Conservation (phyloP, 1,284 basidiomycete genomes). For the Trametes sp. region DNA sequence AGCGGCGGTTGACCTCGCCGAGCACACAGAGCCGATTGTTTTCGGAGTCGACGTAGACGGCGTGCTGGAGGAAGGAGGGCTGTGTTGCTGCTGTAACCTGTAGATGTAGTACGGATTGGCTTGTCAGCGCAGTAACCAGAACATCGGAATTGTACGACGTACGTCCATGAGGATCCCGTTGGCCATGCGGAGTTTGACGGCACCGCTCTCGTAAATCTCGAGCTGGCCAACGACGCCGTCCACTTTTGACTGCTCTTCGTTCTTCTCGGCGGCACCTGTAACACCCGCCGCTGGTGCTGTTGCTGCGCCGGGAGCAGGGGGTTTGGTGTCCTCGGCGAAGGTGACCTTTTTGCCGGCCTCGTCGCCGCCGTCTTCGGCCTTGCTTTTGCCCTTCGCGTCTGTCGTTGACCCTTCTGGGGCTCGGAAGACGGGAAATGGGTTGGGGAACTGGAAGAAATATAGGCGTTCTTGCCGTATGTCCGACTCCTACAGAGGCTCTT, state of each 20-base stretch:
- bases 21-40: conserved; percentile 73
- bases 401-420: conserved; percentile 39
- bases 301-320: conserved; percentile 40
- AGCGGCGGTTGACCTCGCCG: conserved; percentile 88
- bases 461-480: conserved; percentile 68
- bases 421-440: conserved; percentile 84
- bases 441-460: conserved; percentile 93
- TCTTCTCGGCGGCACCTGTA: conserved; percentile 34
- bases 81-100: conserved; percentile 88
- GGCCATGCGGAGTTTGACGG: conserved; percentile 85
- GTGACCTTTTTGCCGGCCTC: conserved; percentile 55
- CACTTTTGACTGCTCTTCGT: conserved; percentile 49
- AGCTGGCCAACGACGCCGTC: conserved; percentile 86
- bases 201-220: conserved; percentile 84
- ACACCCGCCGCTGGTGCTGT: conserved; percentile 34
- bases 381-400: conserved; percentile 47
- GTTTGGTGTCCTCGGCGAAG: conserved; percentile 67
- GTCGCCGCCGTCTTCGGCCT: conserved; percentile 35
- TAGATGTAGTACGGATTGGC: background rate
- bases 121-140: background rate
- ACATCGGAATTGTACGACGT: conserved; percentile 25
- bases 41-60: conserved; percentile 74
- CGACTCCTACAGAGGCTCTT: conserved; percentile 48
- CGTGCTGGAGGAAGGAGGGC: conserved; percentile 90
- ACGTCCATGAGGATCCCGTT: conserved; percentile 87